Conservation (phyloP, 2,329 filamentous ascomycete species). For the Mycocentrospora acerina region DNA sequence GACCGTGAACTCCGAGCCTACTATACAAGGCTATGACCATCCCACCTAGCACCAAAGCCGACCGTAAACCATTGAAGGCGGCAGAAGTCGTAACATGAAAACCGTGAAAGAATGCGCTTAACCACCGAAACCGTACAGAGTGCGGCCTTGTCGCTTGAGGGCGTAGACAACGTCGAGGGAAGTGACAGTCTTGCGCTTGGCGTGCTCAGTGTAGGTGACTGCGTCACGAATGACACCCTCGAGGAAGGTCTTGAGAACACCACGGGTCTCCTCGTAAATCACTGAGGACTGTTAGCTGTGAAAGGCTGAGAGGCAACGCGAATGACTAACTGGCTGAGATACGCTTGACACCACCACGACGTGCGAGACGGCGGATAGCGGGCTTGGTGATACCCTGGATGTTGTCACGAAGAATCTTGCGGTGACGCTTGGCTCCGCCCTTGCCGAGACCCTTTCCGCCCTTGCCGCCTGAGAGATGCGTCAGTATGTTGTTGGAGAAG, state of each 20-base stretch:
- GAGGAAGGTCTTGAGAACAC: conserved; percentile 77
- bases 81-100: conserved; percentile 41
- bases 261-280: conserved; percentile 79
- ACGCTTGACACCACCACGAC: conserved; percentile 57
- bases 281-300: conserved; percentile 47
- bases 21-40: conserved; percentile 38
- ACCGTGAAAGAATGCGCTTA: conserved; percentile 52
- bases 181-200: conserved; percentile 78
- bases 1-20: conserved; percentile 40
- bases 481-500: conserved; percentile 30
- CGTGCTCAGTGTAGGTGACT: conserved; percentile 77
- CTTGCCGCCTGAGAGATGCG: conserved; percentile 50
- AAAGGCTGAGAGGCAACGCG: not conserved
- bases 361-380: conserved; percentile 56
- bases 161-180: conserved; percentile 66
- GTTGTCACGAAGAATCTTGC: conserved; percentile 59
- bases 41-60: conserved; percentile 58
- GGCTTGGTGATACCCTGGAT: conserved; percentile 59
- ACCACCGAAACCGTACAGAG: conserved; percentile 88
- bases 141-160: conserved; percentile 65
- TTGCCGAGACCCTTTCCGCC: conserved; percentile 58
- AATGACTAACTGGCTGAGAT: conserved; percentile 51
- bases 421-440: conserved; percentile 57
- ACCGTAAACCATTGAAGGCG: conserved; percentile 50
- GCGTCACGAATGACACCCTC: conserved; percentile 75